A percentile compares a stretch with the other conserved stretches of the same genome.
Evolutionary conservation across 139 green algal genomes (phyloP).

Genomic region (Volvox africanus): DNA sequence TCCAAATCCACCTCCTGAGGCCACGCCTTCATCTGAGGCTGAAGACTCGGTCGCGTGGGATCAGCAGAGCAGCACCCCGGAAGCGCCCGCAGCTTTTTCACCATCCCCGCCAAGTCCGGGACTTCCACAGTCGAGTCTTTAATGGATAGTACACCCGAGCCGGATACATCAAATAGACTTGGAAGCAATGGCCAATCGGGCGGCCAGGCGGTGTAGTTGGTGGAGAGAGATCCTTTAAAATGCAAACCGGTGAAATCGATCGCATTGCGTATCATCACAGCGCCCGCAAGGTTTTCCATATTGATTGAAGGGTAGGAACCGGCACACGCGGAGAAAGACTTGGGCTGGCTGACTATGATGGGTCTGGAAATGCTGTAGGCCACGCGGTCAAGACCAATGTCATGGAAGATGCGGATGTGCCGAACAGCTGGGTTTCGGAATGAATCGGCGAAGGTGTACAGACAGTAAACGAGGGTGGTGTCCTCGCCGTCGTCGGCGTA

Average conservation of each 20-base stretch:
- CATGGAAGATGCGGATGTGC: conserved; percentile 7
- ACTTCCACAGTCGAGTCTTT: conserved; percentile 9
- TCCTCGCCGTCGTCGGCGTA: neutral
- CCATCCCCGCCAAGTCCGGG: neutral
- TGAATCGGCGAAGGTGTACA: conserved; percentile 13
- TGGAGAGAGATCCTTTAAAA: neutral
- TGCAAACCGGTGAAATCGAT: neutral
- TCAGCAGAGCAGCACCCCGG: neutral
- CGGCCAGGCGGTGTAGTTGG: conserved; percentile 34
- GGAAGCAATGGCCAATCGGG: conserved; percentile 7
- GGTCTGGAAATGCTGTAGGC: neutral
- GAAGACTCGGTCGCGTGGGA: neutral
- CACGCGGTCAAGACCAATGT: conserved; percentile 1
- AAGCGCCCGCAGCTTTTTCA: neutral
- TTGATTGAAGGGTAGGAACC: neutral
- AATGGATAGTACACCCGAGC: neutral
- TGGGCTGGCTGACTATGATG: neutral
- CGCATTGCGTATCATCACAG: neutral
- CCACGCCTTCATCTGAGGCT: neutral
- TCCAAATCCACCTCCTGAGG: neutral
- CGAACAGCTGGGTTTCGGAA: neutral
- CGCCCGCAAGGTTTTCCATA: neutral
- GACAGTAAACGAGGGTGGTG: conserved; percentile 1
- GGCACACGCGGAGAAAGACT: neutral
- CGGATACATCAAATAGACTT: conserved; percentile 5